phyloP scores from a whole-genome alignment of 108 stramenopile species.

The Discostella pseudostelligera region DNA sequence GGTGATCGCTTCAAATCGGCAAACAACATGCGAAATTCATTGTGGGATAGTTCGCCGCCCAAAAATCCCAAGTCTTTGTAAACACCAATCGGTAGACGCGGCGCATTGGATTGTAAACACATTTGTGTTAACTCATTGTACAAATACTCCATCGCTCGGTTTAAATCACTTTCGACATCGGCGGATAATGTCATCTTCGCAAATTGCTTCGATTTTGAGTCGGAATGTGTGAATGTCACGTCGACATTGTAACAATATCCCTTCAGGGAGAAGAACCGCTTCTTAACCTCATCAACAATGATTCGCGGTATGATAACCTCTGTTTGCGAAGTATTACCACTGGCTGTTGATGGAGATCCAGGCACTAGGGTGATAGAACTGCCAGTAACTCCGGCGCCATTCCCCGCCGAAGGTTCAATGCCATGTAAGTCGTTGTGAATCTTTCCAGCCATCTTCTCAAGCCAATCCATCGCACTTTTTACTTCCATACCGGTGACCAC shows the following conservation, averaged over 20 bases:
- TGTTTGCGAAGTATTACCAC: conserved; percentile 10
- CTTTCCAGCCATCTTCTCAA: conserved; percentile 51
- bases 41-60: conserved; percentile 63
- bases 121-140: conserved; percentile 40
- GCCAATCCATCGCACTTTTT: conserved; percentile 52
- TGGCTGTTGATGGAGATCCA: conserved; percentile 4
- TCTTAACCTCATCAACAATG: conserved; percentile 67
- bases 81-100: conserved; percentile 50
- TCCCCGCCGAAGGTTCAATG: neutral
- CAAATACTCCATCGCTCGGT: conserved; percentile 31
- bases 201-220: conserved; percentile 80
- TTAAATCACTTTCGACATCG: conserved; percentile 22
- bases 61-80: conserved; percentile 65
- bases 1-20: conserved; percentile 25
- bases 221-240: conserved; percentile 68
- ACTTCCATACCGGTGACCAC: conserved; percentile 60
- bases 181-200: conserved; percentile 58
- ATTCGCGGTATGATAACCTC: conserved; percentile 76
- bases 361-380: neutral
- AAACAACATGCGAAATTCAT: conserved; percentile 60
- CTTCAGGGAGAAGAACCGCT: conserved; percentile 51
- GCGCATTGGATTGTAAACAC: conserved; percentile 57
- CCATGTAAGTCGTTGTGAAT: conserved; percentile 20
- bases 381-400: neutral
- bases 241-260: conserved; percentile 62